These are phyloP conservation scores for Schoenoplectus triqueter DNA, from an alignment of 202 grass and related monocot species.

Conservation along the genomic window DNA sequence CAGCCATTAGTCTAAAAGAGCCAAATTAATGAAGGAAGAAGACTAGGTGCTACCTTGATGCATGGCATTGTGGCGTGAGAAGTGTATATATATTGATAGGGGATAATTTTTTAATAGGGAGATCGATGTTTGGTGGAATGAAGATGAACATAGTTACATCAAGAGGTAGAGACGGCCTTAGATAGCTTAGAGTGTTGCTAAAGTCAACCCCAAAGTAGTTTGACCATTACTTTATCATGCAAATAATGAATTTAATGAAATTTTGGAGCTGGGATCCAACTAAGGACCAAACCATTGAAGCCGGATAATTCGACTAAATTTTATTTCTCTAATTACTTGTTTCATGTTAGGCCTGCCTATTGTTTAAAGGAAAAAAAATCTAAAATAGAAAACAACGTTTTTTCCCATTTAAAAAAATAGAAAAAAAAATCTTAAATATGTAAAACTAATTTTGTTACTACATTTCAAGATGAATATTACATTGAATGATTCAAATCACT, in stretches of 20 bases:
- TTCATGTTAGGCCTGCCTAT: background rate
- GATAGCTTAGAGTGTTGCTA: conserved; percentile 53
- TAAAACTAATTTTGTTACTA: no score
- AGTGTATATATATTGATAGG: conserved; percentile 33
- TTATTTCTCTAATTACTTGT: background rate
- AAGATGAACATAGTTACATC: conserved; percentile 36
- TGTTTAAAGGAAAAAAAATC: background rate
- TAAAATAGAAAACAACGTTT: no score
- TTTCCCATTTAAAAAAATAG: background rate
- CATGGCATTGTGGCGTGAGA: background rate
- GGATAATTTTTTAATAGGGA: conserved; percentile 22
- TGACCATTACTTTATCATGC: conserved; percentile 12
- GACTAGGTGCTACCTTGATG: background rate
- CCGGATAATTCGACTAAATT: background rate
- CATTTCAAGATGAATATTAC: no score
- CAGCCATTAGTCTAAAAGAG: conserved; percentile 29
- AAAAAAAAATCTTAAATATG: background rate
- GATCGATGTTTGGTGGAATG: conserved; percentile 43
- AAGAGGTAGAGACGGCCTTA: conserved; percentile 29
- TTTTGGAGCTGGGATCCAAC: background rate
- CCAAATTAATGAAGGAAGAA: background rate
- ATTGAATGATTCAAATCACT: no score
- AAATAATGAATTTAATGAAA: background rate
- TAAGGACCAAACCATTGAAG: background rate
- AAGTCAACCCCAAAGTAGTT: conserved; percentile 55